Base-by-base conservation (phyloP, 2,329 filamentous ascomycete species). In the Cladosporium sp. region DNA sequence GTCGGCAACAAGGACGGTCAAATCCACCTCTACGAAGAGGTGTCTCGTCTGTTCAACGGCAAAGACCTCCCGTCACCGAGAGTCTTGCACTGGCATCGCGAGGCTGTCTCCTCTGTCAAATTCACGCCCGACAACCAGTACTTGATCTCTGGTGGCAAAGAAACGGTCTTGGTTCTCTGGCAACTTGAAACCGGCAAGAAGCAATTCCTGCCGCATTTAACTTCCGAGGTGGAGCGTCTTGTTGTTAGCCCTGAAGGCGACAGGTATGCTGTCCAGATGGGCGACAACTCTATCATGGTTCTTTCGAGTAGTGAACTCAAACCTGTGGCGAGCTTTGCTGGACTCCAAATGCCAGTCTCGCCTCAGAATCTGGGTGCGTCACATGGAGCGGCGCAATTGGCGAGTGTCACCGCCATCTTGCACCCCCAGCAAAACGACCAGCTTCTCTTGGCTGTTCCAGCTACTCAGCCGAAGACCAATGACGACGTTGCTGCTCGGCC, bases 71-170 rank as follows among this genome's bases (percentile, higher is more conserved):
- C 77, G 11, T 66, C 80, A 38, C 76, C 79, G 16, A 83, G 85
- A 53, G 86, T 85, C 58, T 76, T 91, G 49, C 93, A 97, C 68
- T 98, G 93, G 93, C 93, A 98, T 70, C 81, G 90, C 61, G 84
- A 85, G 61, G 82, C 85, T 45, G 90, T 96, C 8, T 85, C 87
- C 61, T 80, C 88, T 9, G 77, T 95, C 54, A 95, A 93, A 69
- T 97, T 91, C 87, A 96, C 93, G 11, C 77, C 78, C 60, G 93
- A 98, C 77, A 91, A 92, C 89, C 90, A 95, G 66, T 98, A 98
- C 68, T 73, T 98, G 54, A 85, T 98, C 49, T 97, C 93, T 53
- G 93, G 93, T 65, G 93, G 93, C 32, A 83, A 84, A 18, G 93
- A 98, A 71, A 91, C 89, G 7, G 87, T 89, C 16, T 76, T 98